Evolutionary conservation across 139 green algal genomes (phyloP).

Genomic region (Ulvella scutata): DNA sequence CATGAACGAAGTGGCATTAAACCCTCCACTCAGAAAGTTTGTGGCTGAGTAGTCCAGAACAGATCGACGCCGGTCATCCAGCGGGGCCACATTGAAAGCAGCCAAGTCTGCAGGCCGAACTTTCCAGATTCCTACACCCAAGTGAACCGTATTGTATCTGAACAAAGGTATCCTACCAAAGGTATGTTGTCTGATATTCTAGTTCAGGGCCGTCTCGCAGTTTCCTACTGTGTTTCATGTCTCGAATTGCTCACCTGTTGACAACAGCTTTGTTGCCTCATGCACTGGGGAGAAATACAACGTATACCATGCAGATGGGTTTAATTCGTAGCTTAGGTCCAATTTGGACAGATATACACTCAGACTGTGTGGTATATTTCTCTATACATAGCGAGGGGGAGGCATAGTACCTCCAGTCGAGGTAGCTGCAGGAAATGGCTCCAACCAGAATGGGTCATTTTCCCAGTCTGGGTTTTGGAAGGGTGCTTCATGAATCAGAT

Average conservation of each 20-base stretch:
- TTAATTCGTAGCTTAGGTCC: background rate
- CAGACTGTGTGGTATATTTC: background rate
- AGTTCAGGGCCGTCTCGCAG: no score
- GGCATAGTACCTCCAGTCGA: no score
- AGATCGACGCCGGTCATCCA: background rate
- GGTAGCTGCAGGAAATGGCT: background rate
- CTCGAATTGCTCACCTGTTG: no score
- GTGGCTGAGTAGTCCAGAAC: background rate
- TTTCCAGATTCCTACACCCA: no score
- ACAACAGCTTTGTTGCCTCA: no score
- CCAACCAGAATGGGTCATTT: background rate
- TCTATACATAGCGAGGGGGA: no score
- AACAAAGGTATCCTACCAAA: no score
- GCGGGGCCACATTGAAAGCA: background rate
- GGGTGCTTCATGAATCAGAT: background rate
- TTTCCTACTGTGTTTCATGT: no score
- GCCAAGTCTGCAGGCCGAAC: background rate
- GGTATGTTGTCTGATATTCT: no score
- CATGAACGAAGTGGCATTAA: background rate
- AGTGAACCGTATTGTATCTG: no score
- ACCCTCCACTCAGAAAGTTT: background rate
- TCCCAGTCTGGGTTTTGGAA: background rate
- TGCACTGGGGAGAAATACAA: background rate
- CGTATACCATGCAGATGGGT: background rate
- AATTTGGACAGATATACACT: background rate